Conservation (phyloP, 495 filamentous ascomycete genomes). For the Jackrogersella multiformis region DNA sequence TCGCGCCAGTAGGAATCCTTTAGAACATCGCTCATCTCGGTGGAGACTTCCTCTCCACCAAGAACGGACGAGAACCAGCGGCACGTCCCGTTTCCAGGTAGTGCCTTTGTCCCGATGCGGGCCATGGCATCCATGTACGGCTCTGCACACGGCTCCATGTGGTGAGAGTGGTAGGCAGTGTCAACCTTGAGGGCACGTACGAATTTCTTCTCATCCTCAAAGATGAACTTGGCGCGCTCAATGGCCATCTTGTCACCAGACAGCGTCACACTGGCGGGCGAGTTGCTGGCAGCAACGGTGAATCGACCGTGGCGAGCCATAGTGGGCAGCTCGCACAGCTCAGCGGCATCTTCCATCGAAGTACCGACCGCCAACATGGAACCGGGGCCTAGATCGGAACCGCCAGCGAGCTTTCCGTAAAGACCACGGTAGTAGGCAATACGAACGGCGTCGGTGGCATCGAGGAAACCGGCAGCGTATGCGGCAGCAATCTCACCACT, state of each 20-base stretch:
- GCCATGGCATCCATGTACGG: slow-evolving; percentile 8
- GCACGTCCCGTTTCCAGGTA: slow-evolving; percentile 45
- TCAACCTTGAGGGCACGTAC: slow-evolving; percentile 55
- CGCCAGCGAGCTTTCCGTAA: slow-evolving; percentile 31
- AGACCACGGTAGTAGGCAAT: slow-evolving; percentile 63
- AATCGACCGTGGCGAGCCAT: slow-evolving; percentile 10
- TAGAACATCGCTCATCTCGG: slow-evolving; percentile 25
- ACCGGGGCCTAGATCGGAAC: slow-evolving; percentile 45
- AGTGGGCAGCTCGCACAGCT: slow-evolving; percentile 39
- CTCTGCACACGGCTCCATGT: slow-evolving; percentile 48
- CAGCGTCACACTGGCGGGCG: neutral
- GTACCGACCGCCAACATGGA: slow-evolving; percentile 65
- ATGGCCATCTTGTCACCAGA: slow-evolving; percentile 10
- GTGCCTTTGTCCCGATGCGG: neutral
- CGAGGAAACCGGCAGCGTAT: slow-evolving; percentile 55
- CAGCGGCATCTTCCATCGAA: slow-evolving; percentile 52
- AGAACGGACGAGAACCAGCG: slow-evolving; percentile 1
- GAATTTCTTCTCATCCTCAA: slow-evolving; percentile 58
- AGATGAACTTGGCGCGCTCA: slow-evolving; percentile 40
- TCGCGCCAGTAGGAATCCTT: slow-evolving; percentile 55
- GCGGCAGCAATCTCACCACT: slow-evolving; percentile 58
- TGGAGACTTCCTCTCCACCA: neutral
- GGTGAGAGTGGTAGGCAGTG: slow-evolving; percentile 62
- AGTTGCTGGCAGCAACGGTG: slow-evolving; percentile 6
- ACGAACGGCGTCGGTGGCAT: slow-evolving; percentile 51